Evolutionary conservation across 768 basidiomycete genomes (phyloP), one percentile per base, ranked within the genome.

Genomic region (Termitomyces sp.): DNA sequence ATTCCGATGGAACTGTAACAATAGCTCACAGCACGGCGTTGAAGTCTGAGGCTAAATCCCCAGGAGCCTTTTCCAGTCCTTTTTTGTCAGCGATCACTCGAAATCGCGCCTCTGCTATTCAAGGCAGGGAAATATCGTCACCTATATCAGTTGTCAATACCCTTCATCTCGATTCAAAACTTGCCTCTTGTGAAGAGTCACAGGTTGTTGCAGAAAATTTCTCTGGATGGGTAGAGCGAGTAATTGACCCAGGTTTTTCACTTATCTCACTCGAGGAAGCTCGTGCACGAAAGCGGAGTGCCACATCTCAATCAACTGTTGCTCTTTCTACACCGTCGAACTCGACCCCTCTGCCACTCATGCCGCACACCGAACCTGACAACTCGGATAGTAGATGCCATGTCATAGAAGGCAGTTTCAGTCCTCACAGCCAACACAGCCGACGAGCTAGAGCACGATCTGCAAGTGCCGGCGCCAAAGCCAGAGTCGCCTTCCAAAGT

Each of bases 211-310:
- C 66, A 11, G 66, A 60, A 49, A 67, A 56, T 54, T 65, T 83
- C 22, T 69, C 79, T n/a, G 81, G 78, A 11, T 85, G 83, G 81
- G 72, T 70, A 43, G 84, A 84, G 53, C 72, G 76, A 60, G 62
- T 63, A 55, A 58, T 70, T 8, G 71, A 80, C 13, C 78, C 84
- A 22, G 71, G 80, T 16, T 85, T 90, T 60, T 75, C 81, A 32
- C 79, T 92, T 40, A 91, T 92, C 51, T 82, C 88, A 5, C 75
- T 92, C 54, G 87, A 91, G 65, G 88, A 92, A 72, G 90, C 90
- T 3, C 83, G 89, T 63, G 88, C 85, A 66, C 82, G 86, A 51
- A 74, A 81, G 46, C 82, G 86, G 52, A 80, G 76, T 62, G 71
- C 71, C n/a, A 79, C 80, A 3, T 68, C 68, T 20, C 70, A 47